These are phyloP conservation scores for Ascomycota sp. DNA, from an alignment of 2,329 filamentous ascomycete species.

Conservation along the genomic window DNA sequence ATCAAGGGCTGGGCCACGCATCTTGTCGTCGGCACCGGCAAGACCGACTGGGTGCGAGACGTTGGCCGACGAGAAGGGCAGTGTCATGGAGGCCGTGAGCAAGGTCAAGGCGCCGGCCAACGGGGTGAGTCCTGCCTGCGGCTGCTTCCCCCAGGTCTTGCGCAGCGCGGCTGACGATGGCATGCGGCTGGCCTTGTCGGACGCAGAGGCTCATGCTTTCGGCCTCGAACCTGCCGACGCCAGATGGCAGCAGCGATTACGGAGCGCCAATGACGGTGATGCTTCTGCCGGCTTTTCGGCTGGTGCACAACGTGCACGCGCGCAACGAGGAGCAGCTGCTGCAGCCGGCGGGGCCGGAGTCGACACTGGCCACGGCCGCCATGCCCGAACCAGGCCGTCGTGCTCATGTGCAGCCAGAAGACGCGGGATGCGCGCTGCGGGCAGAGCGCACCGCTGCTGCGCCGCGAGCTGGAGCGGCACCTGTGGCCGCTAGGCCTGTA, in stretches of 20 bases:
- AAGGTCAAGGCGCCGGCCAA: slow-evolving; percentile 38
- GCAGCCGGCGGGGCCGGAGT: slow-evolving; percentile 14
- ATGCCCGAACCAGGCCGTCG: slow-evolving; percentile 66
- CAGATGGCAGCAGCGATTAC: slow-evolving; percentile 42
- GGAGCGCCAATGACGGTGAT: slow-evolving; percentile 57
- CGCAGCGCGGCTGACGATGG: no score
- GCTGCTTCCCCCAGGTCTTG: no score
- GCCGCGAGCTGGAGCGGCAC: slow-evolving; percentile 74
- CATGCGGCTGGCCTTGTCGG: background rate
- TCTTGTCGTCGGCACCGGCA: slow-evolving; percentile 81
- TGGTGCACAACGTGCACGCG: slow-evolving; percentile 70
- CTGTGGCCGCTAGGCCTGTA: slow-evolving; percentile 67
- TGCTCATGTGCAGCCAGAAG: slow-evolving; percentile 83
- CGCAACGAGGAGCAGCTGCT: slow-evolving; percentile 53
- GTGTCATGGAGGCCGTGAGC: slow-evolving; percentile 58
- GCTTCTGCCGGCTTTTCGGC: slow-evolving; percentile 65
- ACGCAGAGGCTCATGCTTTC: slow-evolving; percentile 67
- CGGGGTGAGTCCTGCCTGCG: slow-evolving; percentile 47
- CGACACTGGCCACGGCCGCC: slow-evolving; percentile 17
- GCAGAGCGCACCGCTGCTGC: slow-evolving; percentile 77
- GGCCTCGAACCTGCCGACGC: slow-evolving; percentile 75
- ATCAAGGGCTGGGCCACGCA: slow-evolving; percentile 81
- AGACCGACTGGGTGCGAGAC: slow-evolving; percentile 83
- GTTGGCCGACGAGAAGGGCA: slow-evolving; percentile 74
- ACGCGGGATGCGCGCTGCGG: slow-evolving; percentile 92